Evolutionary conservation across 2,329 filamentous ascomycete genomes (phyloP).

Genomic region (Fusarium sp.): DNA sequence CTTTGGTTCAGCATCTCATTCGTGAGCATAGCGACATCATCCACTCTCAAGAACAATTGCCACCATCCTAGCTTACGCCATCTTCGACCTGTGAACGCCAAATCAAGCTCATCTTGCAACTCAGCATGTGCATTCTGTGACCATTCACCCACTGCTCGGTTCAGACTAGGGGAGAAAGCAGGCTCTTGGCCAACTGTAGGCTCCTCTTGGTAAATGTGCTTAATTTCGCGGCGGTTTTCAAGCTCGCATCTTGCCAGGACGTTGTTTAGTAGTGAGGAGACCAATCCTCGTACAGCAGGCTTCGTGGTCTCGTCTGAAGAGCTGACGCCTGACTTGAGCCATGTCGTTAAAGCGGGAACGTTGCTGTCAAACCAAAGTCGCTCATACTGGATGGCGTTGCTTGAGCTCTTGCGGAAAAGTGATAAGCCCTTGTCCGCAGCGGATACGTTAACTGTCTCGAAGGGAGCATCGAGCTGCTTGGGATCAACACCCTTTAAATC

Average conservation of each 20-base stretch:
- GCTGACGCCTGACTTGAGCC: constrained; percentile 67
- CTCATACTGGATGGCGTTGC: constrained; percentile 78
- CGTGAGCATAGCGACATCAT: constrained; percentile 88
- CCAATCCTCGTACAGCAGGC: constrained; percentile 72
- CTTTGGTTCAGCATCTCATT: constrained; percentile 79
- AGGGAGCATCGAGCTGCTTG: constrained; percentile 54
- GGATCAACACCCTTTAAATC: constrained; percentile 63
- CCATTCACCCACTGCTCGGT: constrained; percentile 74
- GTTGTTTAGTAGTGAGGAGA: constrained; percentile 73
- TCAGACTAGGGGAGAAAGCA: constrained; percentile 61
- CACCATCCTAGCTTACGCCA: constrained; percentile 92
- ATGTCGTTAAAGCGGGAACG: constrained; percentile 71
- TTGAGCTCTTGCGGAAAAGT: constrained; percentile 75
- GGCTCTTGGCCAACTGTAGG: constrained; percentile 31
- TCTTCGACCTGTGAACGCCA: constrained; percentile 77
- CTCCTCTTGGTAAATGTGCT: constrained; percentile 49
- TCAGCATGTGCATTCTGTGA: constrained; percentile 85
- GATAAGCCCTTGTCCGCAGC: constrained; percentile 72
- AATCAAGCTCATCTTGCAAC: constrained; percentile 81
- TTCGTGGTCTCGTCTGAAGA: constrained; percentile 65
- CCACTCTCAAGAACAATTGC: constrained; percentile 94
- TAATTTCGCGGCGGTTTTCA: constrained; percentile 55
- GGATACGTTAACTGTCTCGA: constrained; percentile 72
- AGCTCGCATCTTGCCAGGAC: constrained; percentile 63
- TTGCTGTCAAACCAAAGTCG: constrained; percentile 79